Percentiles rank a stretch among this genome's conserved stretches.
These are phyloP conservation scores for Scleroderma bovista DNA, from an alignment of 768 basidiomycete species.

Conservation along the genomic window DNA sequence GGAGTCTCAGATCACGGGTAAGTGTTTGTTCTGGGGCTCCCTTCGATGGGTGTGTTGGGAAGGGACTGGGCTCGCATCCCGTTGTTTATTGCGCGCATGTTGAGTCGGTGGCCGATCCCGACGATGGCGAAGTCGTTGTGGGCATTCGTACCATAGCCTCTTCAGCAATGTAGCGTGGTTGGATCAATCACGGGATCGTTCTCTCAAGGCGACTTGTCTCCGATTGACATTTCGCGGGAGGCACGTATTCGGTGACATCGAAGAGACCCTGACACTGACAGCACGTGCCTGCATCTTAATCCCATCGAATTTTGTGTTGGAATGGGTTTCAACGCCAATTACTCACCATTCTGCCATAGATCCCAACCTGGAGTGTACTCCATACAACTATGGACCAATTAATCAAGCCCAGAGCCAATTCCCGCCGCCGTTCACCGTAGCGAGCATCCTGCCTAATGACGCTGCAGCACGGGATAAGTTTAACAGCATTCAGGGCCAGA, in stretches of 20 bases:
- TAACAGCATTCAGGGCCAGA: constrained; percentile 29
- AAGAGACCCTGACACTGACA: neutral
- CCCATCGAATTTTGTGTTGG: neutral
- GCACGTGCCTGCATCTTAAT: neutral
- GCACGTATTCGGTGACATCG: too few species aligned
- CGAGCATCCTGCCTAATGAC: constrained; percentile 36
- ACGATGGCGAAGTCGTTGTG: neutral
- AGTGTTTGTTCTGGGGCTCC: constrained; percentile 1
- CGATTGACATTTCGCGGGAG: neutral
- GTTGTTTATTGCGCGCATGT: neutral
- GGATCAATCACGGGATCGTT: neutral
- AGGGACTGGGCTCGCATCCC: neutral
- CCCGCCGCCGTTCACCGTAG: constrained; percentile 36
- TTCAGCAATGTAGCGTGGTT: neutral
- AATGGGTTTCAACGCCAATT: neutral
- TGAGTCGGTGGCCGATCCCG: neutral
- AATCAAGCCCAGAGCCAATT: constrained; percentile 28
- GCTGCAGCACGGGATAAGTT: constrained; percentile 34
- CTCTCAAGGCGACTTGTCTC: neutral
- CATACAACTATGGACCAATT: constrained; percentile 37
- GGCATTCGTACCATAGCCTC: neutral
- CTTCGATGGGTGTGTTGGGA: neutral
- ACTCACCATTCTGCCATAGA: constrained; percentile 16
- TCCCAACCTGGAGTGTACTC: constrained; percentile 33
- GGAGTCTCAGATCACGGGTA: constrained; percentile 32